These are phyloP conservation scores for Penicillium ochrochloron DNA, from an alignment of 495 filamentous ascomycete genomes.

Conservation along the genomic window DNA sequence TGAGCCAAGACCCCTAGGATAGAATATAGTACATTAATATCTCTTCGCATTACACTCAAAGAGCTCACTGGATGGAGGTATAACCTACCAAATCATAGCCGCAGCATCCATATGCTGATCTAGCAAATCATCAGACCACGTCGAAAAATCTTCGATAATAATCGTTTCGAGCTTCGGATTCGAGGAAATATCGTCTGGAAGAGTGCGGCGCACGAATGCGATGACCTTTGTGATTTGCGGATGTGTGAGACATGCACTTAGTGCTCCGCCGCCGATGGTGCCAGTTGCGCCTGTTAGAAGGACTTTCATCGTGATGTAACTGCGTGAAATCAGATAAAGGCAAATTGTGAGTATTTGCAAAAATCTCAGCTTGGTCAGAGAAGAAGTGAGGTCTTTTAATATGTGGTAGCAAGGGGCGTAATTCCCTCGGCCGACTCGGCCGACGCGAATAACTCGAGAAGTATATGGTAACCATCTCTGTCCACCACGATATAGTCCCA, in stretches of 20 bases:
- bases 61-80: no score
- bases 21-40: not conserved
- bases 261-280: not conserved
- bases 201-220: not conserved
- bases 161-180: not conserved
- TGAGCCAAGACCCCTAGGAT: not conserved
- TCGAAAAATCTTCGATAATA: not conserved
- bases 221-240: not conserved
- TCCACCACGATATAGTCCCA: not conserved
- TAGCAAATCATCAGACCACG: not conserved
- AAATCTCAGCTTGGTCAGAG: not conserved
- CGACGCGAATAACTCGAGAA: not conserved
- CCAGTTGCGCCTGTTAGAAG: not conserved
- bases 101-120: not conserved
- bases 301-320: not conserved
- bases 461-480: not conserved
- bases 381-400: not conserved
- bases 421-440: constrained; percentile 3
- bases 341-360: not conserved
- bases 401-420: not conserved
- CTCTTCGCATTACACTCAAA: not conserved
- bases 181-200: not conserved
- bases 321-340: no score
- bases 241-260: not conserved
- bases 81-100: not conserved